phyloP scores from a whole-genome alignment of 768 basidiomycete species.

The Termitomyces sp. region DNA sequence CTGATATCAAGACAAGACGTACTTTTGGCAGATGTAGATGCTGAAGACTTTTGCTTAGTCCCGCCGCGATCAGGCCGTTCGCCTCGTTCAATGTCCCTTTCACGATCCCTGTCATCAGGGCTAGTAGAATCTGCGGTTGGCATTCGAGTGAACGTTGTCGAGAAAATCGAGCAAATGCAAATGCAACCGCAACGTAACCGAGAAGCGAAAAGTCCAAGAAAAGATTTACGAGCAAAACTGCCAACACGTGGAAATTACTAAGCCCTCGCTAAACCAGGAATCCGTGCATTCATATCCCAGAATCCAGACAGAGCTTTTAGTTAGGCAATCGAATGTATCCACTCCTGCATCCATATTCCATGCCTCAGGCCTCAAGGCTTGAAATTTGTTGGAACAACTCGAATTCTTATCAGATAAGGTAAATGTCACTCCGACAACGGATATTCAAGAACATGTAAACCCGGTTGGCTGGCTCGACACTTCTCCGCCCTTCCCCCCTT shows the following conservation, averaged over 20 bases:
- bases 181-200: constrained; percentile 3
- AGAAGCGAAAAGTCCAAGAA: constrained; percentile 20
- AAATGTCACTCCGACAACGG: neutral
- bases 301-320: no score
- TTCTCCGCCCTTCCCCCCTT: neutral
- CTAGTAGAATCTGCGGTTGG: constrained; percentile 14
- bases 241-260: constrained; percentile 32
- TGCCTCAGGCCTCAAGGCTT: neutral
- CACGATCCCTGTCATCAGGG: constrained; percentile 17
- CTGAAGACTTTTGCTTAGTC: constrained; percentile 14
- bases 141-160: constrained; percentile 10
- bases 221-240: constrained; percentile 31
- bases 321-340: neutral
- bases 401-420: constrained; percentile 1
- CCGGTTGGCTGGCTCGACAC: neutral
- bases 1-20: constrained; percentile 3
- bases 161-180: neutral
- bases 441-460: neutral
- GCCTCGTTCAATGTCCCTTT: constrained; percentile 15
- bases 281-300: neutral
- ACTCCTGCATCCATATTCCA: neutral
- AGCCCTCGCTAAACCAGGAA: constrained; percentile 12
- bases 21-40: constrained; percentile 17
- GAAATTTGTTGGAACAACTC: neutral
- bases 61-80: constrained; percentile 15